phyloP scores from a whole-genome alignment of 306 rosid genomes.

The Quercus cerris region DNA sequence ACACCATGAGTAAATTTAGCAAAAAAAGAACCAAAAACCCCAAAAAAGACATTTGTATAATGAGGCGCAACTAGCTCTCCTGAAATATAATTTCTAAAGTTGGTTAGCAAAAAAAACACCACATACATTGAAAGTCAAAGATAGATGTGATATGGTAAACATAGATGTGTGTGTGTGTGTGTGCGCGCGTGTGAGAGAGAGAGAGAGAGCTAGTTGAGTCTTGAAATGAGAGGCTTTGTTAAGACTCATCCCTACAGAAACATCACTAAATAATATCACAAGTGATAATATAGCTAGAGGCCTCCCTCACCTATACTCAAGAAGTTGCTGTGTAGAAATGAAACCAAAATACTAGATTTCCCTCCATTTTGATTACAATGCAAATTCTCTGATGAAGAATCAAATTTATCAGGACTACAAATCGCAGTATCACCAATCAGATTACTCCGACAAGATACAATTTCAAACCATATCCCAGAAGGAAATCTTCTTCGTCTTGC shows the following conservation, averaged over 20 bases:
- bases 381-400: slow-evolving; percentile 31
- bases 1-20: slow-evolving; percentile 58
- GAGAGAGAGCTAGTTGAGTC: no score
- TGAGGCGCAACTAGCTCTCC: slow-evolving; percentile 49
- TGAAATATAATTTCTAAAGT: slow-evolving; percentile 1
- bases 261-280: slow-evolving; percentile 8
- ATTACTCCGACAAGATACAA: slow-evolving; percentile 41
- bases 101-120: slow-evolving; percentile 8
- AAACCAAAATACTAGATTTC: slow-evolving; percentile 55
- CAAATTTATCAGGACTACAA: slow-evolving; percentile 19
- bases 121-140: neutral
- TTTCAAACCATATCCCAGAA: slow-evolving; percentile 91
- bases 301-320: slow-evolving; percentile 81
- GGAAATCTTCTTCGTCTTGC: slow-evolving; percentile 73
- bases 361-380: slow-evolving; percentile 25
- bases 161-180: neutral
- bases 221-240: neutral
- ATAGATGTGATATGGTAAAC: neutral
- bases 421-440: slow-evolving; percentile 20
- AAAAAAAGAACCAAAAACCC: slow-evolving; percentile 33
- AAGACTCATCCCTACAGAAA: slow-evolving; percentile 10
- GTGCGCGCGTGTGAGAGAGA: neutral
- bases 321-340: slow-evolving; percentile 80
- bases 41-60: slow-evolving; percentile 32
- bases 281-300: slow-evolving; percentile 18